A percentile compares a stretch with the other conserved stretches of the same genome.
phyloP scores from a whole-genome alignment of 345 rosid genomes.

The Salix udensis region DNA sequence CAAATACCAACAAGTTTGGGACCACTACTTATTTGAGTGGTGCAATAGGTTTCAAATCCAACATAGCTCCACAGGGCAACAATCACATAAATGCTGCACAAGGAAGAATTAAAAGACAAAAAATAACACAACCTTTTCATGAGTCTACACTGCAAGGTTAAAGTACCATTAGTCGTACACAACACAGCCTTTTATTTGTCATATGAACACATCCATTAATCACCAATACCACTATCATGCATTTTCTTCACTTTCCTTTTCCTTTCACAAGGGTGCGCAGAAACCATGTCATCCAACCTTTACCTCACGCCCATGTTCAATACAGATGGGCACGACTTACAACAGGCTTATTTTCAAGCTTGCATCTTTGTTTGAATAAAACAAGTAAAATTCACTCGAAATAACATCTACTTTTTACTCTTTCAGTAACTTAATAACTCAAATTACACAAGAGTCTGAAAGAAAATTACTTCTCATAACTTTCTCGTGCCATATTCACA shows the following conservation, averaged over 20 bases:
- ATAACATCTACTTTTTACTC: not conserved
- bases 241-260: not conserved
- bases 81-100: not conserved
- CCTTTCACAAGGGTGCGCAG: not conserved
- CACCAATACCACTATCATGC: not conserved
- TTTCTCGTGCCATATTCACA: conserved; percentile 66
- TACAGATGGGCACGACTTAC: not conserved
- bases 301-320: not conserved
- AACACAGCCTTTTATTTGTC: not conserved
- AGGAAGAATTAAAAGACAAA: not conserved
- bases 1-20: not conserved
- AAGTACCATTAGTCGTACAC: not conserved
- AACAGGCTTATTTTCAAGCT: not conserved
- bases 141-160: not conserved
- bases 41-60: not conserved
- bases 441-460: not conserved
- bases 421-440: not conserved
- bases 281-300: not conserved
- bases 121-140: not conserved
- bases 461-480: conserved; percentile 64
- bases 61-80: not conserved
- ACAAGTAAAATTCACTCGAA: not conserved
- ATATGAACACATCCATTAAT: not conserved
- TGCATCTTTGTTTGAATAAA: not conserved
- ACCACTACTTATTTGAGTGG: not conserved